Evolutionary conservation across 768 basidiomycete species (phyloP), one percentile per base, ranked within the genome.

Genomic region (Pilatotrama ljubarskyi): DNA sequence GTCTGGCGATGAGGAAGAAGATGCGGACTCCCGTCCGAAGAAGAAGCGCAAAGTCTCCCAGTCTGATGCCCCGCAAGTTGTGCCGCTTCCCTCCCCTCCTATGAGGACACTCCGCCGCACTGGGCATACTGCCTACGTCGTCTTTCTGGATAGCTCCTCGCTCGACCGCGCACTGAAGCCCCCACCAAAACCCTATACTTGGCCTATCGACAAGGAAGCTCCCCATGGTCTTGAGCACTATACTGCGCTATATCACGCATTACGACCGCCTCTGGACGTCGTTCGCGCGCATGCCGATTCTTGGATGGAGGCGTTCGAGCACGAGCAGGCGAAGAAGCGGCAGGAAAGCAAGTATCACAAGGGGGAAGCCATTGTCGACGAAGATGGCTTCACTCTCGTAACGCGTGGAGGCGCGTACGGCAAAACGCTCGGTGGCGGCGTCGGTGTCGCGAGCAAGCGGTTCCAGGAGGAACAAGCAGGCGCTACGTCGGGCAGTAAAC

Each of bases 321-420:
- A 86, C 69, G 81, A 88, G 58, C 75, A 82, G 40, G 82, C 83
- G 26, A 84, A 83, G 72, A 75, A 75, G 63, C 85, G 80, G 69
- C 84, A 82, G 64, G 80, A 82, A 69, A 83, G 84, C 22, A 80
- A 84, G 69, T 91, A 90, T 68, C 81, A 77, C 65, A 91, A 92
- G 70, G 91, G 92, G 20, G 93, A 93, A 68, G 93, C 90, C 6
- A 80, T 96, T 56, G 90, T 96, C 42, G 95, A 98, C 71, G 93
- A 91, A 60, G 95, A 98, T 62, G 95, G 95, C 2, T 98, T 96
- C 72, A 96, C 93, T 11, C 83, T 98, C 13, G 95, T 98, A 36
- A 91, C 88, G n/a, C 82, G 95, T 37, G 92, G 93, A 5, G 95
- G 95, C 13, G 88, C 89, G 20, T 95, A 95, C 66, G 94, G 95